Percentiles rank a stretch among this genome's conserved stretches.
Conservation (phyloP, 23 red algal genomes). For the Pyropia haitanensis region DNA sequence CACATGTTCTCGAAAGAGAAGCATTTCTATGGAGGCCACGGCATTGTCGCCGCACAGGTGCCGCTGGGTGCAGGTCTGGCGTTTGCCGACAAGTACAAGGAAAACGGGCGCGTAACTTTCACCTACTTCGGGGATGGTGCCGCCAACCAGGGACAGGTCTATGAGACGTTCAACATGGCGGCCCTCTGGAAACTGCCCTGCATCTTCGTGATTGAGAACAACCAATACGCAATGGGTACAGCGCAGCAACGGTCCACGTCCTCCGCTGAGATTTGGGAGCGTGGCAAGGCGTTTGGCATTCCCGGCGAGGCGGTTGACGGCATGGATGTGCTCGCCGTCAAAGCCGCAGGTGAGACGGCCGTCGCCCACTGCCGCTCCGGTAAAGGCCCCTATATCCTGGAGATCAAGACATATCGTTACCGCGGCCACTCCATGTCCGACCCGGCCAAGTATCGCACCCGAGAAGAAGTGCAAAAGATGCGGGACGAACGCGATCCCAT, state of each 20-base stretch:
- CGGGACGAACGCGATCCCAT: conserved; percentile 81
- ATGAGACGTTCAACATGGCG: conserved; percentile 92
- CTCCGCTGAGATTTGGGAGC: conserved; percentile 54
- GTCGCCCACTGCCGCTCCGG: conserved; percentile 29
- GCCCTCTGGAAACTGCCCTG: conserved; percentile 85
- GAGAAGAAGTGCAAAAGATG: conserved; percentile 82
- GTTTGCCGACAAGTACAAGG: conserved; percentile 88
- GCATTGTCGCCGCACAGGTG: conserved; percentile 91
- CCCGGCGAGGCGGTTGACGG: conserved; percentile 83
- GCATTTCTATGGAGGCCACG: conserved; percentile 90
- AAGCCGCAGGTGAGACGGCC: conserved; percentile 65
- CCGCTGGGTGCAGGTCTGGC: conserved; percentile 87
- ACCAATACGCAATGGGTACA: conserved; percentile 93
- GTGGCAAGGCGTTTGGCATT: conserved; percentile 82
- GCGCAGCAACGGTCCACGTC: conserved; percentile 54
- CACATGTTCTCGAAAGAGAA: conserved; percentile 77
- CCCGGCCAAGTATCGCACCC: conserved; percentile 79
- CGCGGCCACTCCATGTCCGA: conserved; percentile 98
- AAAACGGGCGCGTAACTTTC: conserved; percentile 51
- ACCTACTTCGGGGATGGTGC: conserved; percentile 96
- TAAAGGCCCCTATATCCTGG: conserved; percentile 64
- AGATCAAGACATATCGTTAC: conserved; percentile 89
- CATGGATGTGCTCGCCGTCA: conserved; percentile 92
- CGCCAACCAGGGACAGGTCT: conserved; percentile 89
- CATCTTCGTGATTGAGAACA: conserved; percentile 84